A percentile compares a stretch with the other conserved stretches of the same genome.
phyloP scores from a whole-genome alignment of 2,329 filamentous ascomycete species.

The Phoma sp. region DNA sequence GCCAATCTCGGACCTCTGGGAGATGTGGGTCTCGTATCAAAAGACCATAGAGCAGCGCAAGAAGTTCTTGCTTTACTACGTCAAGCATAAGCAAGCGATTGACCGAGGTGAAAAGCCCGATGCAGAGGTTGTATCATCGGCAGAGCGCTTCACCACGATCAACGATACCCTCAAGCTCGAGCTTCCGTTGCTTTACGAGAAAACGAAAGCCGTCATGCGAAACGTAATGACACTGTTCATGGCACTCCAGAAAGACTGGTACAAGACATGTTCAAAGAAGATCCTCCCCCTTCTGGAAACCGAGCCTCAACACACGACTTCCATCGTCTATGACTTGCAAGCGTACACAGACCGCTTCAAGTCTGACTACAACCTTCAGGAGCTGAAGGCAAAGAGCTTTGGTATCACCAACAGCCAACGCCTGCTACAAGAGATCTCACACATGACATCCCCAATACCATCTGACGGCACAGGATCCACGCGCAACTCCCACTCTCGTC shows the following conservation, averaged over 20 bases:
- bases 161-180: slow-evolving; percentile 95
- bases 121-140: slow-evolving; percentile 80
- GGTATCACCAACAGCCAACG: slow-evolving; percentile 71
- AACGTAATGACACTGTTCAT: slow-evolving; percentile 84
- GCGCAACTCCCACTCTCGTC: slow-evolving; percentile 53
- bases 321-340: slow-evolving; percentile 68
- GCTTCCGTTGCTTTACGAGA: slow-evolving; percentile 78
- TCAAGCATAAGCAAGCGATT: slow-evolving; percentile 77
- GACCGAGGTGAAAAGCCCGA: slow-evolving; percentile 85
- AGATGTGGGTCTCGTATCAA: slow-evolving; percentile 81
- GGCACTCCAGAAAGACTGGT: slow-evolving; percentile 84
- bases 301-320: slow-evolving; percentile 46
- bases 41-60: slow-evolving; percentile 92
- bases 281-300: slow-evolving; percentile 74
- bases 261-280: slow-evolving; percentile 81
- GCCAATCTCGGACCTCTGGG: slow-evolving; percentile 78
- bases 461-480: slow-evolving; percentile 48
- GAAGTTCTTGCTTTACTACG: slow-evolving; percentile 89
- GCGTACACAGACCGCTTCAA: slow-evolving; percentile 81
- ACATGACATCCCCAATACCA: slow-evolving; percentile 63
- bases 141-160: slow-evolving; percentile 87
- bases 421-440: slow-evolving; percentile 64
- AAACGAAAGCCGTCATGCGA: slow-evolving; percentile 84
- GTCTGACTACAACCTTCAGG: slow-evolving; percentile 73
- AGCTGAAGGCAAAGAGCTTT: slow-evolving; percentile 73